Base-by-base conservation (phyloP, 2,329 filamentous ascomycete genomes). In the Fusarium hostae region DNA sequence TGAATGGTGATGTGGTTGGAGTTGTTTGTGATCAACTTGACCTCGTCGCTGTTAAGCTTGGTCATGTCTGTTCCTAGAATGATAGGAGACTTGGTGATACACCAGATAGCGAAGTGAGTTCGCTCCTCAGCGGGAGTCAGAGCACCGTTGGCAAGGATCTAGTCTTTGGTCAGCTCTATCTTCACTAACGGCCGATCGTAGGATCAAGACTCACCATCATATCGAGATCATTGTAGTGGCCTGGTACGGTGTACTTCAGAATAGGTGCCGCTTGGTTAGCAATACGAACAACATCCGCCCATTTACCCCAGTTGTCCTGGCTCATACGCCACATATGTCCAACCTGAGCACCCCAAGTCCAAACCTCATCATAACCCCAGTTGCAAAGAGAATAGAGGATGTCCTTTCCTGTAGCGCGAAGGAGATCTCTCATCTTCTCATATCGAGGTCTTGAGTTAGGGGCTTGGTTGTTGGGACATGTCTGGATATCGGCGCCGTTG, bases 311-410 rank as follows among this genome's bases (percentile, higher is more conserved):
- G 45, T 66, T 68, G 22, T 68, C 65, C 5, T 37, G 37, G 22
- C 63, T 68, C 65, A 68, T 68, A 3, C 65, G 57, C 65, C 65
- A 68, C 64, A 56, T 56, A n/a, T 68, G 63, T 6, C 63, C 65
- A 2, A 68, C 65, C n/a, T 43, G 32, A 43, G 63, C 65, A 40
- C 65, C 65, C 65, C 65, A 68, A 16, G 63, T 68, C 63, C 63
- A 68, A 12, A 68, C 65, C 32, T 68, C 56, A 34, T 68, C 65
- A 32, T 61, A 68, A 3, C 65, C 64, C 65, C 64, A 68, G 50
- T 63, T 68, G 43, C 65, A 68, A 7, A 68, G 64, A 16, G 65
- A 68, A 15, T 68, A 68, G 7, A 68, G 64, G 6, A 68, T 68
- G 6, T 68, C 56, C 26, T 9, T 68, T 63, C 65, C 65, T 13